Percentiles rank a stretch among this genome's conserved stretches.
phyloP scores from a whole-genome alignment of 2,329 filamentous ascomycete genomes.

The Sclerotinia sclerotiorum region DNA sequence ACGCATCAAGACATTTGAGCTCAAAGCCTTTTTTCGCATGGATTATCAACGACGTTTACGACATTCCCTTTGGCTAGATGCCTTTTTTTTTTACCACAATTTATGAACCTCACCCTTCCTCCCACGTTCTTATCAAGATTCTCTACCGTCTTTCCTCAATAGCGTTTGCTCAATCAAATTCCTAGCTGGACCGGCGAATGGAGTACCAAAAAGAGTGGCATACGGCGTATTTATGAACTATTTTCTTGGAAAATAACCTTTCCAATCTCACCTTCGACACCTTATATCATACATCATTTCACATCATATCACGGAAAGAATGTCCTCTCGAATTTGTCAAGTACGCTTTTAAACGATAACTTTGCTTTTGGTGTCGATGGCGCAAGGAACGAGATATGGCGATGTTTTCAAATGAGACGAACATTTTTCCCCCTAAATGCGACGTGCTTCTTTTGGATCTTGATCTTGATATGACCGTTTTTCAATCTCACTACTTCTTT shows the following conservation, averaged over 20 bases:
- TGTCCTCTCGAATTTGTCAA: constrained; percentile 17
- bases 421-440: constrained; percentile 3
- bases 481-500: background rate
- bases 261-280: constrained; percentile 13
- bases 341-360: constrained; percentile 13
- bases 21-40: constrained; percentile 25
- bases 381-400: constrained; percentile 17
- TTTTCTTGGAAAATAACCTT: constrained; percentile 16
- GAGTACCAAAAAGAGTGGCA: constrained; percentile 41
- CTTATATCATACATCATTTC: constrained; percentile 3
- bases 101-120: constrained; percentile 23
- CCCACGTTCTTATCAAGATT: constrained; percentile 22
- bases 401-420: constrained; percentile 18
- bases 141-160: constrained; percentile 31
- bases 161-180: constrained; percentile 33
- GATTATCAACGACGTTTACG: constrained; percentile 31
- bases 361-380: constrained; percentile 23
- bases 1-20: constrained; percentile 22
- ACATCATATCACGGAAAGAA: constrained; percentile 21
- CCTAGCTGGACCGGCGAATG: constrained; percentile 38
- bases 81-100: constrained; percentile 18
- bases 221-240: constrained; percentile 35
- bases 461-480: constrained; percentile 18
- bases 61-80: constrained; percentile 30
- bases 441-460: constrained; percentile 16